Conservation (phyloP, 2,329 filamentous ascomycete species). For the Diplodia intermedia region DNA sequence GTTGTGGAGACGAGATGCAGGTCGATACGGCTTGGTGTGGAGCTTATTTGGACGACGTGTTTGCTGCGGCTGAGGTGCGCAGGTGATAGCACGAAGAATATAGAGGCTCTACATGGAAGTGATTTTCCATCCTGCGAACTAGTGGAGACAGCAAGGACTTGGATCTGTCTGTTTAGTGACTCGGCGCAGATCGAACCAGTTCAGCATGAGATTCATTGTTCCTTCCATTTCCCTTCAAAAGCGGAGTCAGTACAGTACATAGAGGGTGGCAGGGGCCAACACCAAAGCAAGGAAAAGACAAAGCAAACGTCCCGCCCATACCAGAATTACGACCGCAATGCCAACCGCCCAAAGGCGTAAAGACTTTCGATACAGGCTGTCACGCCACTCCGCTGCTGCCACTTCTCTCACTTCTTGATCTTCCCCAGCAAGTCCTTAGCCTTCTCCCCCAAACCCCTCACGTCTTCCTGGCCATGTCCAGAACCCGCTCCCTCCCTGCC, state of each 20-base stretch:
- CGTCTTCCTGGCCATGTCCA: conserved; percentile 36
- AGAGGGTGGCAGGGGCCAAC: background rate
- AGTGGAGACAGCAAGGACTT: background rate
- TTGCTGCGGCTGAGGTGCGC: no score
- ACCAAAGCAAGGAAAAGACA: background rate
- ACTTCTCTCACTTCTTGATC: conserved; percentile 47
- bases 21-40: conserved; percentile 7
- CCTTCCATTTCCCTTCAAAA: background rate
- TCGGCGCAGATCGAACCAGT: background rate
- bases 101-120: background rate
- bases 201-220: background rate
- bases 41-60: conserved; percentile 1
- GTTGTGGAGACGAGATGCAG: background rate
- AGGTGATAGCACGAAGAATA: background rate
- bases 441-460: conserved; percentile 58
- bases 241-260: background rate
- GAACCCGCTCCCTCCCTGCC: conserved; percentile 45
- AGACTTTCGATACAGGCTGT: background rate
- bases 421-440: conserved; percentile 60
- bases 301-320: background rate
- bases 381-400: background rate
- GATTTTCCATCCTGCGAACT: background rate
- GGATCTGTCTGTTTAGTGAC: background rate
- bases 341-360: background rate
- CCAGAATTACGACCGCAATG: background rate